These are phyloP conservation scores for Rutstroemia sp. DNA, from an alignment of 2,329 filamentous ascomycete genomes.

Conservation along the genomic window DNA sequence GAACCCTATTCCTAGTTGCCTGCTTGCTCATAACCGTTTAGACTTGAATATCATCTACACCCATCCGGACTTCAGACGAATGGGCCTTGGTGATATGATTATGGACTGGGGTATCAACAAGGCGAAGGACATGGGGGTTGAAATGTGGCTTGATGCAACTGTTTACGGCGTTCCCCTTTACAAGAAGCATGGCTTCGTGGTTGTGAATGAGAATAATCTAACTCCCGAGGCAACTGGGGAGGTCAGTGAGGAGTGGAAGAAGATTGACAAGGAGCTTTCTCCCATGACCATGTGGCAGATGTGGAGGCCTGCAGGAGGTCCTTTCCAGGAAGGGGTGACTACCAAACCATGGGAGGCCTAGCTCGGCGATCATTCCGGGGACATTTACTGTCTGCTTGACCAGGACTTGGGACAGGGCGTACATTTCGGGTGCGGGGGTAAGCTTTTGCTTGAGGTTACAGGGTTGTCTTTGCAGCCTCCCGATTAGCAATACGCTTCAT, in stretches of 20 bases:
- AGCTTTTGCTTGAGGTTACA: too few relatives aligned
- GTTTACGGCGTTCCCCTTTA: slow-evolving; percentile 1
- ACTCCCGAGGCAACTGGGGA: neutral
- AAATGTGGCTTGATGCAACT: slow-evolving; percentile 6
- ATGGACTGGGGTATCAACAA: slow-evolving; percentile 5
- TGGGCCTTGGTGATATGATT: slow-evolving; percentile 1
- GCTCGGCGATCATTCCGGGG: too few relatives aligned
- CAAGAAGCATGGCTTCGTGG: slow-evolving; percentile 1
- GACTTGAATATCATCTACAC: slow-evolving; percentile 9
- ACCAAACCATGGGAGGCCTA: neutral
- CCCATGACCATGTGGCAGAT: slow-evolving; percentile 5
- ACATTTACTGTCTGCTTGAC: too few relatives aligned
- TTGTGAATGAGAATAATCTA: slow-evolving; percentile 1
- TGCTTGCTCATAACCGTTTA: neutral
- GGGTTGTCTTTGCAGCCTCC: too few relatives aligned
- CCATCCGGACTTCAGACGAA: slow-evolving; percentile 5
- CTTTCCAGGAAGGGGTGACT: neutral
- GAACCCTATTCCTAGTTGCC: neutral
- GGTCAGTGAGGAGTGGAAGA: slow-evolving; percentile 1
- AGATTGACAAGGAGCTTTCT: neutral
- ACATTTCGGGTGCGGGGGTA: too few relatives aligned
- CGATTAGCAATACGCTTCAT: too few relatives aligned
- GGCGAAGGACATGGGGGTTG: slow-evolving; percentile 1
- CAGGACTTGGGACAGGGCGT: too few relatives aligned
- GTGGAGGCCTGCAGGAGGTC: neutral